Evolutionary conservation across 1,139 yeast species (phyloP), one percentile per base, ranked within the genome.

Genomic region (Yamadazyma mexicana): DNA sequence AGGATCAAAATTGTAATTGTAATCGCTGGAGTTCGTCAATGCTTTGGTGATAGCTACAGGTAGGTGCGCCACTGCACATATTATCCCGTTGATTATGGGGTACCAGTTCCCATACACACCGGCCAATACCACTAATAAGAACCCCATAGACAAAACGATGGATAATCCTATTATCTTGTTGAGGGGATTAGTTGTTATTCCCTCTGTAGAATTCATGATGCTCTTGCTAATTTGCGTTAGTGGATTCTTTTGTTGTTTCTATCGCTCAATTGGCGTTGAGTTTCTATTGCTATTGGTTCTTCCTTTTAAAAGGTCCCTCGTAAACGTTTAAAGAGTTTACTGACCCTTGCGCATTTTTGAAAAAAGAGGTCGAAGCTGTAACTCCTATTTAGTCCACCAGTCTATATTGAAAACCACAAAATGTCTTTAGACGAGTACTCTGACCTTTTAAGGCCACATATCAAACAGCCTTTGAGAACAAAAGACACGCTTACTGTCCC

Each of bases 61-160:
- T 31, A 85, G 52, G 44, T 88, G 89, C 2, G 95, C 92, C 31
- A 80, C 54, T 30, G 81, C 69, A 55, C 65, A 76, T 37, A 60
- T 62, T 43, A 69, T 55, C 49, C 82, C 83, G 45, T 78, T 77
- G 34, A 81, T 66, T 31, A 84, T 69, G 3, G 95, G 94, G 48
- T 77, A 71, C 95, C 95, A 87, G 58, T 83, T 85, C 38, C 85
- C 84, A 56, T 73, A 81, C 15, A 85, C 69, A 17, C 91, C 87
- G 12, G 94, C 87, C 16, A 87, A 71, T n/a, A 87, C 81, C 36
- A 86, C 82, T 42, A 86, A 68, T 33, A 87, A 74, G 51, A 87
- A 87, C 10, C 96, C 95, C 57, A 83, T 69, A 1, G 95, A 87
- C 34, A 87, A 71, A 29, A 86, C 80, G 33, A 84, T 71, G 16